Evolutionary conservation across 768 basidiomycete species (phyloP), one percentile per base, ranked within the genome.

Genomic region (Xerocomus brunneocitrinus): DNA sequence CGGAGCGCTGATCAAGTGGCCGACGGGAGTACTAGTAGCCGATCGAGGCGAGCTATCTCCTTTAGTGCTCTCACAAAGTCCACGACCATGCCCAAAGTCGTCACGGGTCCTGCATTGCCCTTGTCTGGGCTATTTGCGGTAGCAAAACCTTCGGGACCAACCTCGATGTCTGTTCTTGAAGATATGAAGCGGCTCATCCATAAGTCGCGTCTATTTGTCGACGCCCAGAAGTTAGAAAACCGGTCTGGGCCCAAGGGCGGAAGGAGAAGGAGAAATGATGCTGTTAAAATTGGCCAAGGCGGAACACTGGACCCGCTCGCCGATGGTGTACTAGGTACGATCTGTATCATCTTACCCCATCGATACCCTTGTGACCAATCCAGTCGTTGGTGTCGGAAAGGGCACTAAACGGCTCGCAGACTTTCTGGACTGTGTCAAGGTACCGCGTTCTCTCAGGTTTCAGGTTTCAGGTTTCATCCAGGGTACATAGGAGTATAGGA

Each of bases 231-330:
- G 51, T 74, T 81, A 31, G 79, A 81, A 66, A 78, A 68, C 31
- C 79, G 73, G 56, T 75, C 79, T 43, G 69, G 68, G n/a, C 8
- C 42, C 27, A 71, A 74, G 49, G 75, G 74, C 25, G 79, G 77
- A 46, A 68, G 71, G 54, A 75, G 66, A 41, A 62, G 62, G 47
- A 66, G 62, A 48, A 66, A 65, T 14, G 77, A 81, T 22, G 63
- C 70, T 2, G 74, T 94, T 49, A 95, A 95, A 71, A 82, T 95
- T 46, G 94, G 93, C 1, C 91, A 94, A 69, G 93, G 93, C 28
- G 94, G 97, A 4, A 99, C 97, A 4, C 75, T 99, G 47, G 97
- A 99, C 74, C 97, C 97, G 14, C 77, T 98, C 34, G 97, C 97
- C 5, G 92, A 97, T 69, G 95, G 95, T 41, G 92, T 97, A 14